Percentiles rank a stretch among this genome's conserved stretches.
phyloP scores from a whole-genome alignment of 202 grass and related monocot genomes.

The Saccharum hybrid region DNA sequence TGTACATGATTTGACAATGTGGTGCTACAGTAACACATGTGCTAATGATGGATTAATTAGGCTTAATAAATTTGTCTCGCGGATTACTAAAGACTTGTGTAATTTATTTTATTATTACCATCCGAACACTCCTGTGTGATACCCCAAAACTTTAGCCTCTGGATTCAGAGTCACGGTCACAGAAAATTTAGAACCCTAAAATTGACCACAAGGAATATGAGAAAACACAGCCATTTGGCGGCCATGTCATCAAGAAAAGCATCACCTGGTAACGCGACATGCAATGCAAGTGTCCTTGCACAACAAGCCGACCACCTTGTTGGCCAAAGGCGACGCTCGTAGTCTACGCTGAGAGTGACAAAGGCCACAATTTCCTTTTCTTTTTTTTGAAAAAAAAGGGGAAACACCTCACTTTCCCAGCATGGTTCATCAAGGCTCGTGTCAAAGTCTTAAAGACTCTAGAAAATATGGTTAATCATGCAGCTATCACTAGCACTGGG shows the following conservation, averaged over 20 bases:
- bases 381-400: no score
- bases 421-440: not conserved
- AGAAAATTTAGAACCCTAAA: slow-evolving; percentile 20
- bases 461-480: not conserved
- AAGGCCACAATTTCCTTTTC: not conserved
- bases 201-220: not conserved
- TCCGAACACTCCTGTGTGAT: no score
- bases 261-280: slow-evolving; percentile 14
- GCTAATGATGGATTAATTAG: no score
- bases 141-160: no score
- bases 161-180: no score
- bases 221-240: not conserved
- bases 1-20: no score
- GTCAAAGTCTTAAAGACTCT: slow-evolving; percentile 9
- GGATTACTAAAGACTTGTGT: no score
- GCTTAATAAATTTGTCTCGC: no score
- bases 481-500: not conserved
- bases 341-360: slow-evolving; percentile 35
- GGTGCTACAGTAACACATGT: no score
- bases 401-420: not conserved
- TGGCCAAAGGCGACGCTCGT: slow-evolving; percentile 17
- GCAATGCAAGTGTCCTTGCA: not conserved
- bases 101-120: no score
- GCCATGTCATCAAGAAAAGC: not conserved
- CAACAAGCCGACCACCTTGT: slow-evolving; percentile 5